Percentiles rank a stretch among this genome's conserved stretches.
Evolutionary conservation across 1,139 yeast genomes (phyloP).

Genomic region (Yamadazyma membranifaciens): DNA sequence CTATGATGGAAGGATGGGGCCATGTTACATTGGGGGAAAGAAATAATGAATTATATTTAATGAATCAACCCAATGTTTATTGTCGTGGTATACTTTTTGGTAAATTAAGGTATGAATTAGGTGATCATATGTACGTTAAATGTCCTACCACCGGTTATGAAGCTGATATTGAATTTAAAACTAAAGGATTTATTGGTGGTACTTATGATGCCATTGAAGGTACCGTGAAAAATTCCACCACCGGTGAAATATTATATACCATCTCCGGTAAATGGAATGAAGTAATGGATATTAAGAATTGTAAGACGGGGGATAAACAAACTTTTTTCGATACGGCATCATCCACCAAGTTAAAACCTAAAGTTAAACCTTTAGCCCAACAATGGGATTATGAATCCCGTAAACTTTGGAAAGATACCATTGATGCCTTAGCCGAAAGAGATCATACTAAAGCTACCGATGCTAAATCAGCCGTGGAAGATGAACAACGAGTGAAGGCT

Average conservation of each 20-base stretch:
- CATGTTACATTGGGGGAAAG: slow-evolving; percentile 67
- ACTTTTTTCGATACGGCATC: slow-evolving; percentile 64
- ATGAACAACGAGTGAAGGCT: slow-evolving; percentile 72
- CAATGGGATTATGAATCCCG: slow-evolving; percentile 84
- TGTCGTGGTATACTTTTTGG: slow-evolving; percentile 95
- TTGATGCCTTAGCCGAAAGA: slow-evolving; percentile 70
- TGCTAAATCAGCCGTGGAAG: slow-evolving; percentile 83
- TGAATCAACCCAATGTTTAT: slow-evolving; percentile 93
- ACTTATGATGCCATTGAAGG: slow-evolving; percentile 91
- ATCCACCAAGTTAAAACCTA: slow-evolving; percentile 56
- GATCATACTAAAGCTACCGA: slow-evolving; percentile 83
- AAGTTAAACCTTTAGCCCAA: slow-evolving; percentile 72
- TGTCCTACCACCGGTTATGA: slow-evolving; percentile 59
- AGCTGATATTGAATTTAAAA: slow-evolving; percentile 90
- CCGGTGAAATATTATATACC: slow-evolving; percentile 59
- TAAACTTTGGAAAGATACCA: slow-evolving; percentile 77
- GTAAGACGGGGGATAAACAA: slow-evolving; percentile 44
- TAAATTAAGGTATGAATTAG: slow-evolving; percentile 82
- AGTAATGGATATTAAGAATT: slow-evolving; percentile 65
- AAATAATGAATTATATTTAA: slow-evolving; percentile 60
- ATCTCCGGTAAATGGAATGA: slow-evolving; percentile 95
- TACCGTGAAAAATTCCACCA: slow-evolving; percentile 49
- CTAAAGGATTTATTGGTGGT: slow-evolving; percentile 92
- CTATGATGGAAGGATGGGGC: slow-evolving; percentile 92
- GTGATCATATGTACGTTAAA: slow-evolving; percentile 80